A percentile compares a stretch with the other conserved stretches of the same genome.
phyloP scores from a whole-genome alignment of 805 yeast genomes.

The Zygosaccharomyces kombuchaensis region DNA sequence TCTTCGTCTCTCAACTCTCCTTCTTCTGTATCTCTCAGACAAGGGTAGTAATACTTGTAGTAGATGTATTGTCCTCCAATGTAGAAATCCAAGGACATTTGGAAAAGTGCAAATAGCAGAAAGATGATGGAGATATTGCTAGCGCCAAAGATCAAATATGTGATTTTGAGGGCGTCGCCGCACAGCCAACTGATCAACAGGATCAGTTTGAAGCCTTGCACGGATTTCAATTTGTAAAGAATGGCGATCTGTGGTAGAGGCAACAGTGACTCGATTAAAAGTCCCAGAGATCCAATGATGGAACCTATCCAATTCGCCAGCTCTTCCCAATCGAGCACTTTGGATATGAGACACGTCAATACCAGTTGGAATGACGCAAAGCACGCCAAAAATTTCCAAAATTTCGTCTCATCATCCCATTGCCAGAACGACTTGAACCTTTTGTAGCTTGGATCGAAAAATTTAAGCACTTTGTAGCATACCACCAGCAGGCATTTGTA shows the following conservation, averaged over 20 bases:
- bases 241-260: slow-evolving; percentile 78
- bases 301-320: slow-evolving; percentile 51
- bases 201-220: slow-evolving; percentile 74
- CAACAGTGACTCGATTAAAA: slow-evolving; percentile 65
- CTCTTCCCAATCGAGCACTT: slow-evolving; percentile 39
- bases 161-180: slow-evolving; percentile 77
- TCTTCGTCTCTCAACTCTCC: slow-evolving; percentile 1
- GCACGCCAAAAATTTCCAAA: slow-evolving; percentile 57
- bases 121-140: slow-evolving; percentile 61
- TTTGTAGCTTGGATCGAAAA: slow-evolving; percentile 65
- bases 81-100: slow-evolving; percentile 67
- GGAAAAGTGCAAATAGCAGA: slow-evolving; percentile 68
- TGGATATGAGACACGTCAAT: slow-evolving; percentile 30
- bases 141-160: slow-evolving; percentile 73
- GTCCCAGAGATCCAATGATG: slow-evolving; percentile 55
- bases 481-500: slow-evolving; percentile 28
- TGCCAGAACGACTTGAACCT: slow-evolving; percentile 79
- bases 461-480: slow-evolving; percentile 43
- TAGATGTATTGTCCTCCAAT: slow-evolving; percentile 71
- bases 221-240: slow-evolving; percentile 58
- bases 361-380: slow-evolving; percentile 42
- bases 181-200: slow-evolving; percentile 80
- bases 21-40: slow-evolving; percentile 7
- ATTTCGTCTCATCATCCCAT: slow-evolving; percentile 59
- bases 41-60: slow-evolving; percentile 43